Conservation (phyloP, 1,139 yeast genomes). For the Tardiomyces depauwii region DNA sequence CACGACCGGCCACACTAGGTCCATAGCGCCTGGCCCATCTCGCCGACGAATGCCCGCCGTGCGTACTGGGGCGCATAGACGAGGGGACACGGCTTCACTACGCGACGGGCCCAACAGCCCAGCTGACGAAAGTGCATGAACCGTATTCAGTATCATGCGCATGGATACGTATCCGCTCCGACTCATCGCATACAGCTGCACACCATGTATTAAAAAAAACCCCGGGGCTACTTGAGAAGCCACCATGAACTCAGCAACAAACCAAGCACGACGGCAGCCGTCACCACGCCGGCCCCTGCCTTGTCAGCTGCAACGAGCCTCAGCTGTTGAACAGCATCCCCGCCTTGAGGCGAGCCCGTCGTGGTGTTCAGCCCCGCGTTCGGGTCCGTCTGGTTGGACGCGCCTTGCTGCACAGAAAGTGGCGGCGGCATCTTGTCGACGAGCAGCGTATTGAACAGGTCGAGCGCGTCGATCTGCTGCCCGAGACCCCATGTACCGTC, state of each 20-base stretch:
- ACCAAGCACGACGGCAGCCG: slow-evolving; percentile 56
- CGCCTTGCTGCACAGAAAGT: not conserved
- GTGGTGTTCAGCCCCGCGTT: slow-evolving; percentile 5
- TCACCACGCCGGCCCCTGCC: slow-evolving; percentile 83
- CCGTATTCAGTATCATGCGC: no score
- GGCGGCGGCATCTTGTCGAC: slow-evolving; percentile 32
- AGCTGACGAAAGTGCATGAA: no score
- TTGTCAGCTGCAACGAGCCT: slow-evolving; percentile 32
- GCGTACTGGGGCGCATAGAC: no score
- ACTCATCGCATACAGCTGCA: not conserved
- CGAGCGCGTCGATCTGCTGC: slow-evolving; percentile 69
- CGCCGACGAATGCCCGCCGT: no score
- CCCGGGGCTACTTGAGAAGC: slow-evolving; percentile 39
- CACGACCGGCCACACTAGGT: no score
- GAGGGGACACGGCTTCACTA: no score
- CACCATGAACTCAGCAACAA: slow-evolving; percentile 60
- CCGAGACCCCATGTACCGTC: slow-evolving; percentile 66
- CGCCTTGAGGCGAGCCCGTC: slow-evolving; percentile 4
- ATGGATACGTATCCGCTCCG: no score
- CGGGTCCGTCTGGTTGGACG: not conserved
- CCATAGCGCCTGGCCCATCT: no score
- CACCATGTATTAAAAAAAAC: not conserved
- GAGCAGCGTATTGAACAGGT: slow-evolving; percentile 42
- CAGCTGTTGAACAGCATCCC: slow-evolving; percentile 22
- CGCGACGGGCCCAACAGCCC: no score